Base-by-base conservation (phyloP, 805 yeast genomes). In the Candida koratica region DNA sequence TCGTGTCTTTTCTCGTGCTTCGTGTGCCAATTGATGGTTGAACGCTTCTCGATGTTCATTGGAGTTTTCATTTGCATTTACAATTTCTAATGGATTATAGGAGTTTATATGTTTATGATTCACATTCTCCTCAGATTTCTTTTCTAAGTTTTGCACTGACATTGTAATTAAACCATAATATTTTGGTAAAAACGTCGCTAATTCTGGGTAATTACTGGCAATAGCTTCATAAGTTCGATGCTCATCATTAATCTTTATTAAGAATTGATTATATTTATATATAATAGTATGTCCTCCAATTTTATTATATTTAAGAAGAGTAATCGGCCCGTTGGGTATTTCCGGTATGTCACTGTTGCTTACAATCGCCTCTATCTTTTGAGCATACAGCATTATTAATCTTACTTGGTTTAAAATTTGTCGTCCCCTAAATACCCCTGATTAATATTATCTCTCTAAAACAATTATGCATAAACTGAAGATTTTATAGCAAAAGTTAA, bases 281-380 rank as follows among this genome's bases (percentile, higher is more conserved):
- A 93, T 88, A 1, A 97, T 97, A 0, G 97, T 90, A 56, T 93
- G 99, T 0, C 99, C 99, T 6, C 99, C 99, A 15, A 93, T 97
- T 53, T 85, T 88, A 11, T 36, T 25, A 16, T 30, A 36, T 22
- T 36, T 36, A 3, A 11, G 3, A 14, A 36, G 18, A 6, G 22
- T 36, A 4, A 30, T 16, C 2, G 32, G 15, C 2, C 39, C 39
- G 6, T n/a, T 15, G 3, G 14, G 13, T 6, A 36, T 13, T 12
- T 17, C 32, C 3, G 32, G 20, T 17, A 36, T 23, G 11, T 30
- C 7, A 17, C 28, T 25, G 18, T 14, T 17, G 9, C 25, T n/a
- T 6, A 36, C 18, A 7, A 12, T 22, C 4, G 14, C 39, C 13
- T 30, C 10, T n/a, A 36, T 25, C 4, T 20, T 31, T 24, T 30